Evolutionary conservation across 108 stramenopile species (phyloP).

Genomic region (Skeletonema potamos): DNA sequence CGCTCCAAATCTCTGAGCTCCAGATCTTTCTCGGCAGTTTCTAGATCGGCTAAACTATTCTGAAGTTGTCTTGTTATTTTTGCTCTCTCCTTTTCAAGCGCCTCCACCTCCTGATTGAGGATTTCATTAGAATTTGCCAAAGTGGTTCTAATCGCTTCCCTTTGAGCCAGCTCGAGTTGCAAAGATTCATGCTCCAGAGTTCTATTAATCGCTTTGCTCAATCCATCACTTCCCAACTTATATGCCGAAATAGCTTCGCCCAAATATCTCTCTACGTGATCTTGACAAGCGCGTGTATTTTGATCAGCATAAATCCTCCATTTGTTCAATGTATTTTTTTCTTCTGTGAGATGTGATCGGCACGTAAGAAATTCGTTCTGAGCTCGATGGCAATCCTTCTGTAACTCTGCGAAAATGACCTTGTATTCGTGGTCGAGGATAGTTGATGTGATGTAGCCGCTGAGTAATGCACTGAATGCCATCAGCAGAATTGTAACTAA

Average conservation of each 20-base stretch:
- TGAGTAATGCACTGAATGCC: neutral
- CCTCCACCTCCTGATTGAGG: slow-evolving; percentile 2
- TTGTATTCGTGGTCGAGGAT: neutral
- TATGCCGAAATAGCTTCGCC: slow-evolving; percentile 3
- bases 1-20: slow-evolving; percentile 41
- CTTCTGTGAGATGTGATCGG: neutral
- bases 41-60: slow-evolving; percentile 5
- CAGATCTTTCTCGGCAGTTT: slow-evolving; percentile 16
- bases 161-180: neutral
- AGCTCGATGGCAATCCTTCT: neutral
- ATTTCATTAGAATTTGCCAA: neutral
- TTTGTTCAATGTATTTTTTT: slow-evolving; percentile 14
- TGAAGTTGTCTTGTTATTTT: neutral
- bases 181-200: neutral
- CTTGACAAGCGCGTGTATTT: slow-evolving; percentile 5
- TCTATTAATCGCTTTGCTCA: slow-evolving; percentile 17
- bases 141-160: neutral
- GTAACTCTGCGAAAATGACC: neutral
- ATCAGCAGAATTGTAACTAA: neutral
- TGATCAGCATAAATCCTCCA: slow-evolving; percentile 7
- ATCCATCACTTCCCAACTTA: slow-evolving; percentile 10
- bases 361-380: slow-evolving; percentile 10
- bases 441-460: neutral
- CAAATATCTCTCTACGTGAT: slow-evolving; percentile 13
- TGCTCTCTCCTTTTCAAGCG: neutral